Conservation (phyloP, 257 asterid species). For the Fraxinus pennsylvanica region DNA sequence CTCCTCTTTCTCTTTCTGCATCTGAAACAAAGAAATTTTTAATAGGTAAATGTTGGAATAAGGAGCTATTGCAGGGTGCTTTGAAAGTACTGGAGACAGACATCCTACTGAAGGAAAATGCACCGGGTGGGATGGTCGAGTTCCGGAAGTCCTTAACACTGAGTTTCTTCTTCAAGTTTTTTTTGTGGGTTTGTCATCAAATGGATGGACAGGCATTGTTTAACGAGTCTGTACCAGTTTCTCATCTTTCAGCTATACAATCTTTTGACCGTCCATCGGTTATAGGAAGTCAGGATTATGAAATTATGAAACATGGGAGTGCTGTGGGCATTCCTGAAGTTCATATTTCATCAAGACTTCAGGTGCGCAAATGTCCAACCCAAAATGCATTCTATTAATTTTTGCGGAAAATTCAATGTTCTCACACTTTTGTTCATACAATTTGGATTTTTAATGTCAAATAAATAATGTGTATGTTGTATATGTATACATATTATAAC, state of each 20-base stretch:
- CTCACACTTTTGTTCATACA: not conserved
- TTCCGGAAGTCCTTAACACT: slow-evolving; percentile 75
- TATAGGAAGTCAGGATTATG: slow-evolving; percentile 68
- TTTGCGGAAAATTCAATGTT: not conserved
- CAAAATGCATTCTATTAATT: not conserved
- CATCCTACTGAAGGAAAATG: slow-evolving; percentile 73
- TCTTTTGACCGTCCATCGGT: slow-evolving; percentile 62
- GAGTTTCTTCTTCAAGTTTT: slow-evolving; percentile 90
- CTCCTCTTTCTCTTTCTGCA: slow-evolving; percentile 73
- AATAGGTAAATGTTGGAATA: slow-evolving; percentile 73
- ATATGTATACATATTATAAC: not conserved
- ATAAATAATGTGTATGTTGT: not conserved
- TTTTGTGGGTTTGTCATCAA: slow-evolving; percentile 83
- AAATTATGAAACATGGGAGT: slow-evolving; percentile 69
- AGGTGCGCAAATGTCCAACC: slow-evolving; percentile 44
- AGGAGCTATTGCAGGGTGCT: slow-evolving; percentile 62
- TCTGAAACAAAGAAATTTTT: slow-evolving; percentile 54
- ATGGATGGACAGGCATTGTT: slow-evolving; percentile 60
- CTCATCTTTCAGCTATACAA: slow-evolving; percentile 76
- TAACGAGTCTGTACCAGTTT: slow-evolving; percentile 52
- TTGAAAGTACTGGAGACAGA: slow-evolving; percentile 65
- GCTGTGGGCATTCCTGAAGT: slow-evolving; percentile 89
- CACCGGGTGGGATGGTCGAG: slow-evolving; percentile 98
- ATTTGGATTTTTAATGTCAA: not conserved
- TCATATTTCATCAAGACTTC: slow-evolving; percentile 87